Conservation (phyloP, 805 yeast species). For the Ogataea paradorogensis region DNA sequence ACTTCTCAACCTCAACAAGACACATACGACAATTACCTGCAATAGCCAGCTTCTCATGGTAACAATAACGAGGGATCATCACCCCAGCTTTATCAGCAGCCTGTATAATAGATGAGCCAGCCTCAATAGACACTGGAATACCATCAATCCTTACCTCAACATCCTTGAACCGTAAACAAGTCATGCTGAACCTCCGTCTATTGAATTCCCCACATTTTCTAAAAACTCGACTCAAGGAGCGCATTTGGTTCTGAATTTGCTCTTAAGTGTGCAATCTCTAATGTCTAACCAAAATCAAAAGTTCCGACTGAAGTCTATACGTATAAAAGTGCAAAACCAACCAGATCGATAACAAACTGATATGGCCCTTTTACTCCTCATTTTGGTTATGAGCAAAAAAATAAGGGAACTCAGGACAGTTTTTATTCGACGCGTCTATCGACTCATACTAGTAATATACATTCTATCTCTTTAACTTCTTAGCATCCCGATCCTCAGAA, state of each 20-base stretch:
- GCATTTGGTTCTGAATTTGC: background rate
- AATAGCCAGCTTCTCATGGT: conserved; percentile 84
- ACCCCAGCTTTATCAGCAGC: conserved; percentile 93
- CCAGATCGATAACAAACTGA: conserved; percentile 1
- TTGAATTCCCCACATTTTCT: conserved; percentile 6
- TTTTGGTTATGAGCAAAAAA: conserved; percentile 3
- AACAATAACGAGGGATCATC: conserved; percentile 83
- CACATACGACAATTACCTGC: conserved; percentile 96
- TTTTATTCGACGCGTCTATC: conserved; percentile 10
- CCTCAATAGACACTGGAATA: conserved; percentile 70
- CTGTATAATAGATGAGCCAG: conserved; percentile 84
- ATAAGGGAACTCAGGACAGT: background rate
- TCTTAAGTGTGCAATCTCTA: background rate
- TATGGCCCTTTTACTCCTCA: conserved; percentile 10
- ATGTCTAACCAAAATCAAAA: background rate
- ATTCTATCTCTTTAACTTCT: conserved; percentile 9
- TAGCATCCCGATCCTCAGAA: conserved; percentile 10
- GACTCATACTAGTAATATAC: conserved; percentile 1
- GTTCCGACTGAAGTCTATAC: background rate
- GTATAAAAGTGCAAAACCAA: background rate
- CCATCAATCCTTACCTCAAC: conserved; percentile 59
- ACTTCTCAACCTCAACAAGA: conserved; percentile 82
- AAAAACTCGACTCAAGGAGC: conserved; percentile 1
- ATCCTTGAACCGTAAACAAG: conserved; percentile 16
- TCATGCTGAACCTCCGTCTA: conserved; percentile 15